Evolutionary conservation across 805 yeast species (phyloP).

Genomic region (Ogataea zsoltii): DNA sequence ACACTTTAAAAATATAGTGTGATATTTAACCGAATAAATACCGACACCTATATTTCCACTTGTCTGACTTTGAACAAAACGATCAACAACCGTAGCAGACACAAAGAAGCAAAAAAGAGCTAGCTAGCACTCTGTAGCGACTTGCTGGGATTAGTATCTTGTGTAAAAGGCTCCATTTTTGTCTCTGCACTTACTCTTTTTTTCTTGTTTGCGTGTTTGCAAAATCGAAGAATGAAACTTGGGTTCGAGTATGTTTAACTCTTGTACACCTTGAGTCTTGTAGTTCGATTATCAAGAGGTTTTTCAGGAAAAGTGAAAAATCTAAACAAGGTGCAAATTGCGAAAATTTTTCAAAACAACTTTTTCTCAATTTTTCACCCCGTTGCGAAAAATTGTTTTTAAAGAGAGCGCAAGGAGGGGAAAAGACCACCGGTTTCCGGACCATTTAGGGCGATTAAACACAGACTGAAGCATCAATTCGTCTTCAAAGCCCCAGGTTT

Average conservation of each 20-base stretch:
- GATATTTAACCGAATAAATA: slow-evolving; percentile 31
- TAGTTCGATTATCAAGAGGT: slow-evolving; percentile 1
- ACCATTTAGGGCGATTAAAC: neutral
- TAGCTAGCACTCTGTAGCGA: slow-evolving; percentile 4
- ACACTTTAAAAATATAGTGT: slow-evolving; percentile 14
- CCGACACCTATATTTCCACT: slow-evolving; percentile 3
- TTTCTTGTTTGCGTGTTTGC: slow-evolving; percentile 9
- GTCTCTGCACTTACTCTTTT: slow-evolving; percentile 1
- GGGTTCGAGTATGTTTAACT: slow-evolving; percentile 1
- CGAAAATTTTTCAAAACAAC: slow-evolving; percentile 16
- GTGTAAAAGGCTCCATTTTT: neutral
- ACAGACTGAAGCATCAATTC: no score
- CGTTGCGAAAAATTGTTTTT: no score
- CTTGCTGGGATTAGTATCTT: neutral
- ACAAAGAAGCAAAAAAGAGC: slow-evolving; percentile 15
- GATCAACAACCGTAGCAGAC: slow-evolving; percentile 4
- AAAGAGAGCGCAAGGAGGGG: no score
- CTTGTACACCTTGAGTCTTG: slow-evolving; percentile 3
- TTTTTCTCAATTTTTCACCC: neutral
- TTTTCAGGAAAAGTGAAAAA: slow-evolving; percentile 9
- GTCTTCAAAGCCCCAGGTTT: no score
- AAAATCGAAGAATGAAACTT: slow-evolving; percentile 8
- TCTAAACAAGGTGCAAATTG: slow-evolving; percentile 14
- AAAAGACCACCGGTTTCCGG: neutral
- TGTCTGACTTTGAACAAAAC: slow-evolving; percentile 11